Base-by-base conservation (phyloP, 495 filamentous ascomycete species). In the Astrocystis sublimbata region DNA sequence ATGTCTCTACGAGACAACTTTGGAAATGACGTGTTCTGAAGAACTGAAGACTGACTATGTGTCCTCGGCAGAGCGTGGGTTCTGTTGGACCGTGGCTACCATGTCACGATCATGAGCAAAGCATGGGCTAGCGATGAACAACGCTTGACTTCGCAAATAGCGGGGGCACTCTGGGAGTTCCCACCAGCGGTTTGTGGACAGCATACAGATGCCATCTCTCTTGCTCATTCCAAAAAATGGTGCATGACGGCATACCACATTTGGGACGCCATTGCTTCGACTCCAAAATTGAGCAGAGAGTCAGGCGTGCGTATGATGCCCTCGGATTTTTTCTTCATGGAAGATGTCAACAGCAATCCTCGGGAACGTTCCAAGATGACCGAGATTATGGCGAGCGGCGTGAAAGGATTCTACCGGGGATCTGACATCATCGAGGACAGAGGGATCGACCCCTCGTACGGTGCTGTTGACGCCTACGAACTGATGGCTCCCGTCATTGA, bases 161-260 rank as follows among this genome's bases (percentile, higher is more conserved):
- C 77, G 4, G 81, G 79, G 9, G 80, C 81, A 3, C 71, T 84
- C 1, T 84, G 81, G 81, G 79, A 84, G 60, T 79, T 69, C 54
- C 81, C 80, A 0, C 78, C 81, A 0, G 76, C 76, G 0, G 75
- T 75, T 2, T 84, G 81, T 60, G 81, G 81, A 19, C 73, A 75
- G 19, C 79, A 82, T 52, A 78, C 73, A 9, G 74, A 78, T 61
- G 66, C 68, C 19, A 74, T 75, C 17, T 76, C 70, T 1, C 67
- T 81, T 0, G 66, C 71, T 2, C 68, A 73, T 40, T 80, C 72
- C 2, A 78, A 80, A 66, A 61, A 60, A 24, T 82, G 79, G 79
- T 74, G 71, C 28, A 76, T 82, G 73, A 73, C 71, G 33, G 68
- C 73, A 26, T 81, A 80, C 53, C 64, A 75, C 53, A 71, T 80